Evolutionary conservation across 371 early-diverging fungal genomes (phyloP).

Genomic region (Coemansia sp.): DNA sequence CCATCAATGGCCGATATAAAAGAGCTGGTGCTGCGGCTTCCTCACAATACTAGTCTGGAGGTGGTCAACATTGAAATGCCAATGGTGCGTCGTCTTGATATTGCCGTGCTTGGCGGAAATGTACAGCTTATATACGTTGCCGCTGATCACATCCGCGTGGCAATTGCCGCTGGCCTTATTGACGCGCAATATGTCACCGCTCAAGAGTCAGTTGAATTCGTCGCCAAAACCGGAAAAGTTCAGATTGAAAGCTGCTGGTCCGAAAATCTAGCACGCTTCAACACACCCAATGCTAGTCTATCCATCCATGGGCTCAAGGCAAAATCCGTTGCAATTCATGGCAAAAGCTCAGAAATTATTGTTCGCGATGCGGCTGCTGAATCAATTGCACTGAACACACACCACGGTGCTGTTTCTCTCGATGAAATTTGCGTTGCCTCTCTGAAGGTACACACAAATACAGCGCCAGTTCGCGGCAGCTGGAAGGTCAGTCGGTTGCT

Average conservation of each 20-base stretch:
- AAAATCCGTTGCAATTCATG: neutral
- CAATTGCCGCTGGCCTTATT: slow-evolving; percentile 23
- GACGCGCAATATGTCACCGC: neutral
- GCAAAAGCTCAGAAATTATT: neutral
- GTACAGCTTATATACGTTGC: slow-evolving; percentile 1
- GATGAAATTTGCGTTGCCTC: slow-evolving; percentile 7
- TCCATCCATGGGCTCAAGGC: neutral
- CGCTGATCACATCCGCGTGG: slow-evolving; percentile 16
- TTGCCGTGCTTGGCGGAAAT: slow-evolving; percentile 19
- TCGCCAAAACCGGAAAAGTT: slow-evolving; percentile 19
- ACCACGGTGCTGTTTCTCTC: slow-evolving; percentile 11
- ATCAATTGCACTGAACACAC: too few species aligned
- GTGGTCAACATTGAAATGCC: neutral
- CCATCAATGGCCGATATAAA: neutral
- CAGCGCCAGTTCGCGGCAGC: slow-evolving; percentile 24
- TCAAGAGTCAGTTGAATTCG: slow-evolving; percentile 13
- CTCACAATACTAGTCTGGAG: slow-evolving; percentile 13
- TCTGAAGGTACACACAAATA: slow-evolving; percentile 12
- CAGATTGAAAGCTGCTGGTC: slow-evolving; percentile 11
- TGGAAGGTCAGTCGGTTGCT: slow-evolving; percentile 22
- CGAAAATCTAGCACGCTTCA: slow-evolving; percentile 8
- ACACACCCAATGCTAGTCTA: slow-evolving; percentile 9
- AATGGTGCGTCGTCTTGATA: slow-evolving; percentile 13
- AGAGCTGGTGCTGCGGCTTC: slow-evolving; percentile 16
- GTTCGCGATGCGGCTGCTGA: neutral